Conservation (phyloP, 2,329 filamentous ascomycete species). For the Xylariaceae sp. region DNA sequence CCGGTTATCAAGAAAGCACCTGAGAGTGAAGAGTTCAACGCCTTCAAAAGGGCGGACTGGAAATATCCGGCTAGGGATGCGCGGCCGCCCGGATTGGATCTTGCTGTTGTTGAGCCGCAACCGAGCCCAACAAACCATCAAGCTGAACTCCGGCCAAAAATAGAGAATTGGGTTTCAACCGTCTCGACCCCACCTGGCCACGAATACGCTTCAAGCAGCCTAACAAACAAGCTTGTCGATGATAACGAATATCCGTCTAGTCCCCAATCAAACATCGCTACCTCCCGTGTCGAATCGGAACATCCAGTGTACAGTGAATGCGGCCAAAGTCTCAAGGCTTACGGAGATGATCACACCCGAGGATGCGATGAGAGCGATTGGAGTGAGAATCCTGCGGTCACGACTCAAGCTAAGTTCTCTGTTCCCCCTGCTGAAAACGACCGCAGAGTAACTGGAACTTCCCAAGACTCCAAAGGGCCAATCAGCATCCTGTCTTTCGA, state of each 20-base stretch:
- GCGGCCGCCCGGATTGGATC: background rate
- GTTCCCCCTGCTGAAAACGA: background rate
- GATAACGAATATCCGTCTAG: background rate
- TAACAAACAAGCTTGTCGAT: background rate
- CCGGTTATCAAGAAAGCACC: background rate
- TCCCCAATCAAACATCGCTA: background rate
- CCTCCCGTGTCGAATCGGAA: background rate
- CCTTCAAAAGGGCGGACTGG: conserved; percentile 11
- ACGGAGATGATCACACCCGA: background rate
- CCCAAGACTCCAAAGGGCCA: background rate
- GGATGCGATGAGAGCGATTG: background rate
- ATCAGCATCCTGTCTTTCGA: background rate
- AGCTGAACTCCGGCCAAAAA: background rate
- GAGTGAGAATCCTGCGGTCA: background rate
- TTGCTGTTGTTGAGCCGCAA: background rate
- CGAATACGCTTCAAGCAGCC: background rate
- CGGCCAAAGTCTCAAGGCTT: background rate
- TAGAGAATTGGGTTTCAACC: conserved; percentile 12
- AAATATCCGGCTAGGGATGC: conserved; percentile 2
- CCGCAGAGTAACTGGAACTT: background rate
- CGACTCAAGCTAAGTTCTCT: background rate
- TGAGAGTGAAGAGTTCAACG: conserved; percentile 2
- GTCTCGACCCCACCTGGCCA: background rate
- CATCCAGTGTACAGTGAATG: background rate
- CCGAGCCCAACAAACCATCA: background rate